Percentiles rank a stretch among this genome's conserved stretches.
phyloP scores from a whole-genome alignment of 2,329 filamentous ascomycete genomes.

The Teratosphaeria zuluensis region DNA sequence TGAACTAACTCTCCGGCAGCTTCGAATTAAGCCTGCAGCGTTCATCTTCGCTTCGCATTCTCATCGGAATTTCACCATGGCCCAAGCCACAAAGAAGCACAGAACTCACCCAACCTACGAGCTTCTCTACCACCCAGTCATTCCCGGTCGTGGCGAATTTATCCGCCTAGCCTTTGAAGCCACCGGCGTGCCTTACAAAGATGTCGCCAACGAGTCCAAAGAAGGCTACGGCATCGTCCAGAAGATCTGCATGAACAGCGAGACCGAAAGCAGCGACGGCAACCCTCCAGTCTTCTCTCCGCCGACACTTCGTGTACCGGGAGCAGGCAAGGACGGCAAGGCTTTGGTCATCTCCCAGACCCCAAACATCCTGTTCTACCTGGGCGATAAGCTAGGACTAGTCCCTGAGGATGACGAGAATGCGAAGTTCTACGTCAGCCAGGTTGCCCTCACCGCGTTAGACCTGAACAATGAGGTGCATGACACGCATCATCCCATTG shows the following conservation, averaged over 20 bases:
- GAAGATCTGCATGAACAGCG: slow-evolving; percentile 30
- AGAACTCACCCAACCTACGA: slow-evolving; percentile 21
- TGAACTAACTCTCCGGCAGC: neutral
- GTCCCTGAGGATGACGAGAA: slow-evolving; percentile 38
- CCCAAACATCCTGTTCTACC: slow-evolving; percentile 62
- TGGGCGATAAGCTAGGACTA: slow-evolving; percentile 52
- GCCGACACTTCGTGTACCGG: slow-evolving; percentile 49
- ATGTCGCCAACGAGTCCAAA: slow-evolving; percentile 43
- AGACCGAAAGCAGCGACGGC: slow-evolving; percentile 30
- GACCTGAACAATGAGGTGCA: slow-evolving; percentile 65
- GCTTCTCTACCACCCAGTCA: slow-evolving; percentile 56
- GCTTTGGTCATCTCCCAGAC: slow-evolving; percentile 58
- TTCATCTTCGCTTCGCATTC: neutral
- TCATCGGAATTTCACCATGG: slow-evolving; percentile 3
- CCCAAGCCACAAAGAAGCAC: slow-evolving; percentile 10
- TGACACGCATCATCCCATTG: slow-evolving; percentile 61
- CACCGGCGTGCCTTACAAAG: slow-evolving; percentile 53
- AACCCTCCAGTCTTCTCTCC: slow-evolving; percentile 60
- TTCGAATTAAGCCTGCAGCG: neutral
- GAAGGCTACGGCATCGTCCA: slow-evolving; percentile 45
- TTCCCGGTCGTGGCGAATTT: slow-evolving; percentile 67
- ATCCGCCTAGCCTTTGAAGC: slow-evolving; percentile 66
- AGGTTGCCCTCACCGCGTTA: slow-evolving; percentile 57
- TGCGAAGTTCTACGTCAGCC: slow-evolving; percentile 48
- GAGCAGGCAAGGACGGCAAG: slow-evolving; percentile 42